Conservation (phyloP, 345 rosid genomes). For the Balakata baccata region DNA sequence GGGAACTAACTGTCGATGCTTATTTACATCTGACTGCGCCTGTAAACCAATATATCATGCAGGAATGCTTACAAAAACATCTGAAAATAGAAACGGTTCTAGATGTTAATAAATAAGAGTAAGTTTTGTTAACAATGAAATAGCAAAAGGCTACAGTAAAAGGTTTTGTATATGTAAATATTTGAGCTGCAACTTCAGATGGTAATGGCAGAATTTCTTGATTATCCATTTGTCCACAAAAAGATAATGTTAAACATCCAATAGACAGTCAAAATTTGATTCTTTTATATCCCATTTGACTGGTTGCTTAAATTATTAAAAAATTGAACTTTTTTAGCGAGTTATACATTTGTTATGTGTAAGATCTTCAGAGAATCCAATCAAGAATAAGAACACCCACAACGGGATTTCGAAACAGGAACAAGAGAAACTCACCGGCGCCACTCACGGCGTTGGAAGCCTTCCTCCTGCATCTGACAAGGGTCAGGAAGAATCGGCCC, state of each 20-base stretch:
- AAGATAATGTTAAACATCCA: background rate
- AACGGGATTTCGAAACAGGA: too few relatives aligned
- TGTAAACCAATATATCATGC: too few relatives aligned
- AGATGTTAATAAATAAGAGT: background rate
- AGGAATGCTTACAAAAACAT: background rate
- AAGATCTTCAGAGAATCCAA: background rate
- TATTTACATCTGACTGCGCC: too few relatives aligned
- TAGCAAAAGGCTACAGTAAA: background rate
- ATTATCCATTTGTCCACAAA: background rate
- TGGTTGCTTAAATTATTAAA: background rate
- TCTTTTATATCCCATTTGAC: background rate
- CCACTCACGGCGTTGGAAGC: slow-evolving; percentile 25
- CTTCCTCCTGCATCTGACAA: slow-evolving; percentile 25
- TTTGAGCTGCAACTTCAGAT: background rate
- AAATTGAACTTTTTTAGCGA: background rate
- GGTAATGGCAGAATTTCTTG: background rate
- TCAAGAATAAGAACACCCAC: too few relatives aligned
- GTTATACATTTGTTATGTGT: too few relatives aligned
- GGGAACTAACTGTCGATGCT: too few relatives aligned
- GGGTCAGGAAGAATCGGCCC: slow-evolving; percentile 29
- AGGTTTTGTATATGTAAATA: too few relatives aligned
- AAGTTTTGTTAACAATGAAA: background rate
- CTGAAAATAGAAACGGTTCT: background rate
- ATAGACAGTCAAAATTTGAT: background rate
- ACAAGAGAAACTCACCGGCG: slow-evolving; percentile 17